Evolutionary conservation across 768 basidiomycete genomes (phyloP).

Genomic region (Pleurotus tuber-regium): DNA sequence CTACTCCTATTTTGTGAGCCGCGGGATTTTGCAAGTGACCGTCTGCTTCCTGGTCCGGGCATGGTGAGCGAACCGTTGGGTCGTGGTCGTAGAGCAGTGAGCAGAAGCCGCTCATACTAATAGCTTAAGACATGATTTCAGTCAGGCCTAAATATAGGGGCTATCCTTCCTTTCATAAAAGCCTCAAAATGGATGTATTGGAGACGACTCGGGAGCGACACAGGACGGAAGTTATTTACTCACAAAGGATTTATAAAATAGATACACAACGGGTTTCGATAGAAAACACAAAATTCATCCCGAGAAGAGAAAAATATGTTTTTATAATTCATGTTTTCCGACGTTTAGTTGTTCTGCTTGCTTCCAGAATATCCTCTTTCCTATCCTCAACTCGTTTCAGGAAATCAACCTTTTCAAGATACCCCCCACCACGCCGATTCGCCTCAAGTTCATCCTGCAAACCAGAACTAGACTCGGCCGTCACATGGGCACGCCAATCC

Average conservation of each 20-base stretch:
- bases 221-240: background rate
- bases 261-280: too few relatives aligned
- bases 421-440: conserved; percentile 73
- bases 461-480: conserved; percentile 34
- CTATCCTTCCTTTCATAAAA: too few relatives aligned
- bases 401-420: conserved; percentile 84
- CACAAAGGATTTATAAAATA: background rate
- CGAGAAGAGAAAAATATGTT: too few relatives aligned
- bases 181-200: too few relatives aligned
- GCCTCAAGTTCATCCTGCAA: conserved; percentile 72
- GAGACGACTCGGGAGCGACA: too few relatives aligned
- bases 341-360: conserved; percentile 55
- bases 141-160: background rate
- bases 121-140: background rate
- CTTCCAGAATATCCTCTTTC: conserved; percentile 62
- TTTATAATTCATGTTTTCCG: conserved; percentile 22
- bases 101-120: background rate
- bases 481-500: conserved; percentile 77
- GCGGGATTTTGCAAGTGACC: conserved; percentile 18
- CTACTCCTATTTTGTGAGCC: background rate
- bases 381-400: conserved; percentile 71
- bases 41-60: conserved; percentile 27
- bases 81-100: background rate
- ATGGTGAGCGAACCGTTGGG: conserved; percentile 13
- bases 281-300: background rate